These are phyloP conservation scores for Starmerella cellae DNA, from an alignment of 805 yeast species.

Conservation along the genomic window DNA sequence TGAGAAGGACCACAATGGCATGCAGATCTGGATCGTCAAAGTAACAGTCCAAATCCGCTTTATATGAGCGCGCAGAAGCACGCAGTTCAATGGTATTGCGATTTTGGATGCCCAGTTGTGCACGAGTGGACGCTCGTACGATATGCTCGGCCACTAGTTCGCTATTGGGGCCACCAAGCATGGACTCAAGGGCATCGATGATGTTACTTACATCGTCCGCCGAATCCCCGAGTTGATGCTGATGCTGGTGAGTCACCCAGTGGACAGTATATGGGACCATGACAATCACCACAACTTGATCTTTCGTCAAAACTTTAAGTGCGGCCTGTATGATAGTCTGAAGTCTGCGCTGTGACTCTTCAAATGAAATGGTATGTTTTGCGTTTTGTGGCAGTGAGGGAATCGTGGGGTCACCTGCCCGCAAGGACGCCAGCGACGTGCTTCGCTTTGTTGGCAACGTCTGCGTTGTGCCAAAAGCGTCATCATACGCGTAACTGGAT, in stretches of 20 bases:
- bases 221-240: conserved; percentile 7
- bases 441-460: neutral
- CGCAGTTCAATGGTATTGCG: conserved; percentile 10
- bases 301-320: conserved; percentile 7
- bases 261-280: conserved; percentile 13
- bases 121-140: conserved; percentile 10
- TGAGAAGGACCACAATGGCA: conserved; percentile 16
- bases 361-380: neutral
- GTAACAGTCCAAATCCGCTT: conserved; percentile 18
- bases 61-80: conserved; percentile 6
- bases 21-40: conserved; percentile 16
- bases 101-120: conserved; percentile 12
- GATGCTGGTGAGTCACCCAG: conserved; percentile 16
- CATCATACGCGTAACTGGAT: neutral
- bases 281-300: conserved; percentile 16
- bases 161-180: conserved; percentile 13
- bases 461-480: neutral
- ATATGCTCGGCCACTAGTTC: conserved; percentile 14
- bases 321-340: conserved; percentile 7
- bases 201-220: conserved; percentile 8
- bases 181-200: conserved; percentile 12
- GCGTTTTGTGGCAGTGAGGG: neutral
- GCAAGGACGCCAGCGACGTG: neutral
- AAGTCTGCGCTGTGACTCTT: conserved; percentile 6
- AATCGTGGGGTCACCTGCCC: conserved; percentile 1